These are phyloP conservation scores for Trichoderma brevicompactum DNA, from an alignment of 2,329 filamentous ascomycete genomes.

Conservation along the genomic window DNA sequence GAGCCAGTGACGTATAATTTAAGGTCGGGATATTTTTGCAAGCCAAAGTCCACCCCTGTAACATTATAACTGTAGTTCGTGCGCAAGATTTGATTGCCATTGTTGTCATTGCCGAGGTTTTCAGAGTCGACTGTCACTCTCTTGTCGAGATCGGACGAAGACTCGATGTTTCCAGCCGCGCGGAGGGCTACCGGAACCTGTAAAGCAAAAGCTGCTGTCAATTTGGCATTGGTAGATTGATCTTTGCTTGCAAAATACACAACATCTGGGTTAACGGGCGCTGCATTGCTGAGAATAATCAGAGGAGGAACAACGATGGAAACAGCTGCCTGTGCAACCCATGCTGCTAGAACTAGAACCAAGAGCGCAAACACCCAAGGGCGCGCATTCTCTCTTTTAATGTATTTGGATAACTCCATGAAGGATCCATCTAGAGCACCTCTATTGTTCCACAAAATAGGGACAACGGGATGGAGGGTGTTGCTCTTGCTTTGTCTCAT, in stretches of 20 bases:
- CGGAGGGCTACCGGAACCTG: conserved; percentile 6
- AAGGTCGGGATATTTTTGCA: conserved; percentile 6
- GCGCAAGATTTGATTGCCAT: not conserved
- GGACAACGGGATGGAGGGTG: not conserved
- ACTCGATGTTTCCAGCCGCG: not conserved
- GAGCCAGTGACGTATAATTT: not conserved
- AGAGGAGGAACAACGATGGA: conserved; percentile 4
- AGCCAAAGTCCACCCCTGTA: conserved; percentile 7
- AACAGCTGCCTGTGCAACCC: not conserved
- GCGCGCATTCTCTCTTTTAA: not conserved
- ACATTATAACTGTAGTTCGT: conserved; percentile 1
- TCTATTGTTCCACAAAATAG: conserved; percentile 5
- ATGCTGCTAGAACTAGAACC: not conserved
- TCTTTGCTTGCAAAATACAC: not conserved
- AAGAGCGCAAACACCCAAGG: not conserved
- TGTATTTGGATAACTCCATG: not conserved
- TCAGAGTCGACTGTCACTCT: not conserved
- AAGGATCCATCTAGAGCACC: not conserved
- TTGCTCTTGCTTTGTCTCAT: not conserved
- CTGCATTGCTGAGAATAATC: conserved; percentile 14
- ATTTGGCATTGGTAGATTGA: too few relatives aligned
- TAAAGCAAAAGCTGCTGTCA: not conserved
- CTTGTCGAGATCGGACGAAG: not conserved
- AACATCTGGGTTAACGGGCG: conserved; percentile 1
- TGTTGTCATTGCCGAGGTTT: not conserved